phyloP scores from a whole-genome alignment of 1,139 yeast species.

The Pichia sp. region DNA sequence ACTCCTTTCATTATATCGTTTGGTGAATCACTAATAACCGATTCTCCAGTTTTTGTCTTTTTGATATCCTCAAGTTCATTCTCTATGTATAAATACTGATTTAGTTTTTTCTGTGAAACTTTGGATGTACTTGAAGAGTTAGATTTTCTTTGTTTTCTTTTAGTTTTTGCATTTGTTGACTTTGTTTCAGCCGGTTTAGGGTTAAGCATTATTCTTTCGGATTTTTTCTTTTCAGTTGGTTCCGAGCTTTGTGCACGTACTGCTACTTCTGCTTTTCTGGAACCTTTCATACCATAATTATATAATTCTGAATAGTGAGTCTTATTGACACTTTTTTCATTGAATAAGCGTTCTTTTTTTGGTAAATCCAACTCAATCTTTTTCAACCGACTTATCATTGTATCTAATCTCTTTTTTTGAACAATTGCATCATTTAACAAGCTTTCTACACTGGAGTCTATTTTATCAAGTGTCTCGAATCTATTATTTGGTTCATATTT shows the following conservation, averaged over 20 bases:
- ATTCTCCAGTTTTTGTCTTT: constrained; percentile 5
- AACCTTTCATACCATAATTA: constrained; percentile 19
- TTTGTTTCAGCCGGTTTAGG: too few relatives aligned
- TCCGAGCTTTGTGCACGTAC: not conserved
- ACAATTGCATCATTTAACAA: constrained; percentile 11
- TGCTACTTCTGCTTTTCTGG: not conserved
- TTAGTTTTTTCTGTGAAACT: constrained; percentile 16
- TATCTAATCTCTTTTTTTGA: constrained; percentile 19
- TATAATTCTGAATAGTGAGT: constrained; percentile 27
- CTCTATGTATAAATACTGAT: constrained; percentile 24
- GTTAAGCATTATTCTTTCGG: not conserved
- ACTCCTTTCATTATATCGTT: not conserved
- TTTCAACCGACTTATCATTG: constrained; percentile 19
- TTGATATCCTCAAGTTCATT: constrained; percentile 22
- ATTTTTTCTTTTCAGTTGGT: not conserved
- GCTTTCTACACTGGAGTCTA: constrained; percentile 28
- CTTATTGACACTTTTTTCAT: constrained; percentile 23
- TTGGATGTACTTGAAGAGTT: constrained; percentile 3
- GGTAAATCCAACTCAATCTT: constrained; percentile 22
- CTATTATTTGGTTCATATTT: constrained; percentile 1
- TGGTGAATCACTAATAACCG: not conserved
- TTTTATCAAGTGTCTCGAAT: constrained; percentile 11
- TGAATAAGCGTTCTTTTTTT: constrained; percentile 24
- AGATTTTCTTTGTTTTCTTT: not conserved
- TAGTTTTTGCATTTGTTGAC: not conserved